Evolutionary conservation across 345 rosid genomes (phyloP), one percentile per base, ranked within the genome.

Genomic region (Acer negundo): DNA sequence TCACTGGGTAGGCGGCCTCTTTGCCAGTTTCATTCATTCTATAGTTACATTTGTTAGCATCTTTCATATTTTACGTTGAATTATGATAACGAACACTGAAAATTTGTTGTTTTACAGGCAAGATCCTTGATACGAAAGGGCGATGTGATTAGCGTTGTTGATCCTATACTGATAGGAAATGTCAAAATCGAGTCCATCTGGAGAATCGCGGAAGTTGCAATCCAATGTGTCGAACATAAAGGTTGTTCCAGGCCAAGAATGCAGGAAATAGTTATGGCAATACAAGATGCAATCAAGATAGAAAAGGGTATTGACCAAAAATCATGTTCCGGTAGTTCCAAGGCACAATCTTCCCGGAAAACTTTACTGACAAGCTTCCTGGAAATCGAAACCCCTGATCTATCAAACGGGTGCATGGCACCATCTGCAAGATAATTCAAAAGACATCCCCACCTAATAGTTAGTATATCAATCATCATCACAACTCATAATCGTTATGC

Each of bases 201-300:
- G 99, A 86, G 97, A 82, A 78, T 94, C 0, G 97, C 97, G 0
- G 99, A 94, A 85, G 86, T 89, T 0, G 97, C 97, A 0, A 83
- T 94, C 81, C 98, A 91, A 70, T 94, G 98, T 38, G 97, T 97
- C 0, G 96, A 93, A 78, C 94, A 85, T 53, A 85, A 89, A 40
- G 89, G 93, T 7, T 78, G 67, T 75, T 85, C 81, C 2, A 85
- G 97, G 77, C 99, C 99, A 42, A 86, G 82, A 75, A 97, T 97
- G 99, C 97, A 91, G 77, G 97, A 97, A 82, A 85, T 94, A 47
- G 90, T 93, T 13, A 35, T 90, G 85, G 93, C 97, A 0, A 87
- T 93, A 74, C 97, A 94, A 77, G 98, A 97, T 55, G 98, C 99
- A 1, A 86, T 80, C 77, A 91, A 89, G 86, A 97, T 91, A 10